Percentiles rank a stretch among this genome's conserved stretches.
Evolutionary conservation across 2,329 filamentous ascomycete species (phyloP).

Genomic region (Didymella segeticola): DNA sequence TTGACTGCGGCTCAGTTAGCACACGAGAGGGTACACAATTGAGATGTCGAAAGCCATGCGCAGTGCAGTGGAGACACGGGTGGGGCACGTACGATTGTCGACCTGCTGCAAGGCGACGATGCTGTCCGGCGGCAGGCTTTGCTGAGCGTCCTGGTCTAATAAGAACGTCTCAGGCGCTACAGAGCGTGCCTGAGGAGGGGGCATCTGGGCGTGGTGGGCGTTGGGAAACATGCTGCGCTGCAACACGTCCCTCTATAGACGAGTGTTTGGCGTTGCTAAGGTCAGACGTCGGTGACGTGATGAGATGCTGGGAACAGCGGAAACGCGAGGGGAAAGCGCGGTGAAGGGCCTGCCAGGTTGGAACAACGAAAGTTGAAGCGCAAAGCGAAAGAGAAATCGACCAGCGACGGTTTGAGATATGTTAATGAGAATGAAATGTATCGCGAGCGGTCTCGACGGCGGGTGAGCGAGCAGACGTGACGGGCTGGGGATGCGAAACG

Average conservation of each 20-base stretch:
- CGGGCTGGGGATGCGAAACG: constrained; percentile 47
- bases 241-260: constrained; percentile 43
- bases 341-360: constrained; percentile 47
- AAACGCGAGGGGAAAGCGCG: constrained; percentile 40
- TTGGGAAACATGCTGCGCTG: constrained; percentile 57
- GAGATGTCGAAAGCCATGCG: constrained; percentile 19
- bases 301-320: background rate
- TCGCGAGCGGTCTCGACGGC: constrained; percentile 44
- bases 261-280: constrained; percentile 36
- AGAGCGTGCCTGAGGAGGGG: constrained; percentile 72
- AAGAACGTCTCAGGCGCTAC: constrained; percentile 97
- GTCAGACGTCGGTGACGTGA: constrained; percentile 37
- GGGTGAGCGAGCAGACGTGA: constrained; percentile 35
- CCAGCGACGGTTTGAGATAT: constrained; percentile 46
- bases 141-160: constrained; percentile 95
- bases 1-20: constrained; percentile 71
- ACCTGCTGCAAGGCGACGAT: constrained; percentile 98
- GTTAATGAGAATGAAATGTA: constrained; percentile 48
- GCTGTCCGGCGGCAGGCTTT: constrained; percentile 93
- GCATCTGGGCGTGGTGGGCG: constrained; percentile 76
- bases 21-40: constrained; percentile 5
- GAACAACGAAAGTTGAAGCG: constrained; percentile 48
- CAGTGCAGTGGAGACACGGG: constrained; percentile 13
- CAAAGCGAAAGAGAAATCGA: constrained; percentile 45
- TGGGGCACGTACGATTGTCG: constrained; percentile 79